phyloP scores from a whole-genome alignment of 2,329 filamentous ascomycete species.

The Chrysoporthe cubensis region DNA sequence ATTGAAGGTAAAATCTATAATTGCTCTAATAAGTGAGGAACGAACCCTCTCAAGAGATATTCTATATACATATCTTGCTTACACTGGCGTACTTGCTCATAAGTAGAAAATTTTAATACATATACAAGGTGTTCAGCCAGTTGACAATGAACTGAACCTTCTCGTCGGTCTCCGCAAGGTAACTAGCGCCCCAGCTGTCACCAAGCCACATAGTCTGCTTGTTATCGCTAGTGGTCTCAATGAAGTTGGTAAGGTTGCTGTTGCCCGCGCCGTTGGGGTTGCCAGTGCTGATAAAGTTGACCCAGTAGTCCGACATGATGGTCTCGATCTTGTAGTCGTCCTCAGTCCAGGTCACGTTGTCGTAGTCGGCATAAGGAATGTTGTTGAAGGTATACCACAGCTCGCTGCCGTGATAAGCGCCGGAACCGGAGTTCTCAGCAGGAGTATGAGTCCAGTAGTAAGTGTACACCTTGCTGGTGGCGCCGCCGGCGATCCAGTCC shows the following conservation, averaged over 20 bases:
- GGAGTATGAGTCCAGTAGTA: slow-evolving; percentile 39
- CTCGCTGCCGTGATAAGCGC: slow-evolving; percentile 38
- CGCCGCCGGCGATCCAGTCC: slow-evolving; percentile 34
- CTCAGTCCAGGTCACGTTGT: background rate
- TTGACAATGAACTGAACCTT: background rate
- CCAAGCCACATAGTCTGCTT: slow-evolving; percentile 19
- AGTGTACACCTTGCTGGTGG: slow-evolving; percentile 33
- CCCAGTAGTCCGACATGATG: slow-evolving; percentile 31
- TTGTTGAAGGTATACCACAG: slow-evolving; percentile 40
- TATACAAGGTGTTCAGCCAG: background rate
- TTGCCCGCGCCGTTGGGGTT: slow-evolving; percentile 19
- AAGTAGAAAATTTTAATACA: background rate
- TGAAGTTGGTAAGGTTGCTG: slow-evolving; percentile 20
- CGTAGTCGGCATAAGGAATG: slow-evolving; percentile 30
- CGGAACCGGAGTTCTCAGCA: slow-evolving; percentile 29
- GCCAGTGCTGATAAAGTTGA: slow-evolving; percentile 19
- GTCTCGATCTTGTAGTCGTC: slow-evolving; percentile 20
- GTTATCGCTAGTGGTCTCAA: slow-evolving; percentile 8
- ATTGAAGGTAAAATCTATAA: background rate
- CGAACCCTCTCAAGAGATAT: background rate
- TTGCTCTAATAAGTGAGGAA: background rate
- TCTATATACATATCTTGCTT: background rate
- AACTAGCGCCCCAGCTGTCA: slow-evolving; percentile 9
- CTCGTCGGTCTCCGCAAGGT: background rate
- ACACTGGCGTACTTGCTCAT: background rate